Evolutionary conservation across 805 yeast species (phyloP).

Genomic region (Henningerozyma blattae): DNA sequence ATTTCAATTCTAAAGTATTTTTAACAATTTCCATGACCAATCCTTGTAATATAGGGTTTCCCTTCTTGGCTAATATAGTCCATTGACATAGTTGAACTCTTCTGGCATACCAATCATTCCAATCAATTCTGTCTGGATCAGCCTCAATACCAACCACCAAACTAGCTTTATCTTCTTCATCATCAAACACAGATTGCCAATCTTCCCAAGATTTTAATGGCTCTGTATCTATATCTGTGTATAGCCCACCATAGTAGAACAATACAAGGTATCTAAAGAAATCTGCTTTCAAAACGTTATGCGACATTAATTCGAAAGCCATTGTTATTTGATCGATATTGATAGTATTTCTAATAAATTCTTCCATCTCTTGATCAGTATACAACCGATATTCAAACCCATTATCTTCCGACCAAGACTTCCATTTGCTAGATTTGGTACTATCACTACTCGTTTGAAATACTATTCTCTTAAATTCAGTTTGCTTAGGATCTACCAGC

Average conservation of each 20-base stretch:
- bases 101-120: slow-evolving; percentile 89
- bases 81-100: slow-evolving; percentile 94
- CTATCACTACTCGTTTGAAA: background rate
- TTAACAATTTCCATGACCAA: slow-evolving; percentile 70
- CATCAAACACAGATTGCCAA: background rate
- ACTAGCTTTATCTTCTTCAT: slow-evolving; percentile 34
- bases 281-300: slow-evolving; percentile 75
- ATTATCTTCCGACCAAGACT: background rate
- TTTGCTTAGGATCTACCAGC: no score
- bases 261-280: slow-evolving; percentile 79
- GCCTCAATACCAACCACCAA: slow-evolving; percentile 88
- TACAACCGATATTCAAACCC: background rate
- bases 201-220: slow-evolving; percentile 57
- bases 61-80: slow-evolving; percentile 83
- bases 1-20: slow-evolving; percentile 38
- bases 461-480: no score
- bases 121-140: slow-evolving; percentile 90
- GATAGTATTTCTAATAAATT: background rate
- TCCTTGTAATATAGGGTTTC: slow-evolving; percentile 83
- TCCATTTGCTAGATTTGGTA: background rate
- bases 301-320: slow-evolving; percentile 31
- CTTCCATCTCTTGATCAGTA: background rate
- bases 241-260: slow-evolving; percentile 83
- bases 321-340: no score
- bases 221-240: slow-evolving; percentile 85